Base-by-base conservation (phyloP, 805 yeast genomes). In the Schizosaccharomyces cryophilus region DNA sequence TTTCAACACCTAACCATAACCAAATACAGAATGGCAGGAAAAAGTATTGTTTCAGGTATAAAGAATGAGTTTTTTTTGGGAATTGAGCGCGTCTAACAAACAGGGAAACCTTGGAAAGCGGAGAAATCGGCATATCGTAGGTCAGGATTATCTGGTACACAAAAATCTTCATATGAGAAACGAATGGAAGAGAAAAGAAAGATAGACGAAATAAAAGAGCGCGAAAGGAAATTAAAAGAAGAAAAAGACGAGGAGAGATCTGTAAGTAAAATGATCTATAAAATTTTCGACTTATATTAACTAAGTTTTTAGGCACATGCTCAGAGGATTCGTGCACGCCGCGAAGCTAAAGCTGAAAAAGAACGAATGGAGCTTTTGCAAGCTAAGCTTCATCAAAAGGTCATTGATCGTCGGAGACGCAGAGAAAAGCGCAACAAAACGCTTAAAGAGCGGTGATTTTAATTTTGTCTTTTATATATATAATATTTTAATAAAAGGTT, bases 341-440 rank as follows among this genome's bases (percentile, higher is more conserved):
- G 56, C 6, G 19, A 82, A 66, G 79, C 80, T 70, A 84, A 84
- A 75, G 96, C 79, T 62, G 98, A 90, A 71, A 81, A 80, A 71
- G 96, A 90, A 70, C 80, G 98, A 67, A 86, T 82, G 69, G 95
- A 85, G 68, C 76, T 76, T 68, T 70, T 90, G 69, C 93, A 95
- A 13, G 78, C 80, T 62, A 87, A 84, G 72, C 86, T 90, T 95
- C 90, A 87, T 69, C 84, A 84, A 54, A 89, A 88, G 82, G 85
- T 81, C 75, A 85, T 88, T 51, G 97, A 88, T 65, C 80, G 98
- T 73, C 70, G 90, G 73, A 83, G 85, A 74, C 83, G 84, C 75
- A 82, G 84, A 69, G 98, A 90, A 70, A 90, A 90, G 84, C 83
- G 97, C 74, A 90, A 89, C 75, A 90, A 90, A 74, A 75, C 88